Base-by-base conservation (phyloP, 2,329 filamentous ascomycete species). In the Pyricularia sp. region DNA sequence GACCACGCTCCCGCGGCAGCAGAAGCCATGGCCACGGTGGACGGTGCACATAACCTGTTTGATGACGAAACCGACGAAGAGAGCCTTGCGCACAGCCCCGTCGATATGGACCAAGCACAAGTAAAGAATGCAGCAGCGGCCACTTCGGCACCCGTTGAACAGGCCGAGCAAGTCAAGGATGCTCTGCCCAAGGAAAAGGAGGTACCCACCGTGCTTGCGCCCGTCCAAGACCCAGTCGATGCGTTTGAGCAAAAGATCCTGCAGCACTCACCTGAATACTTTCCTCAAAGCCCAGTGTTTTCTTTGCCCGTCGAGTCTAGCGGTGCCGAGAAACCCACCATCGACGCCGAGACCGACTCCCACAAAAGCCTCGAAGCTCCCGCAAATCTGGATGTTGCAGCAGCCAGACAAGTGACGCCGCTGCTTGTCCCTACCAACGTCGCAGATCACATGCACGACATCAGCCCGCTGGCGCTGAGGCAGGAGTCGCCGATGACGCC, bases 11-110 rank as follows among this genome's bases (percentile, higher is more conserved):
- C 71, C n/a, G 72, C 71, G 26, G 55, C 23, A 26, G 42, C 33
- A 10, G 76, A 77, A 20, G 73, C 76, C 55, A 73, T 74, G 1
- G 73, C 73, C n/a, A 79, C 78, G 0, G 76, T 79, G 7, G 72
- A 77, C 10, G 79, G 78, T 7, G 73, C 77, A 7, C 76, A 79
- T 10, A 72, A 74, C 17, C 71, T 79, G 14, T 79, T 79, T 64
- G 77, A 79, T 2, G 70, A 72, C 50, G 70, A 71, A 31, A 58
- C 23, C n/a, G 65, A 67, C n/a, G 65, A 67, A 6, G 36, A 30
- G 28, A 67, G 65, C 26, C 9, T 17, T 63, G 59, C 59, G 1
- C 25, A 26, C 17, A 63, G 59, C 59, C 11, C 59, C 12, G 26
- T 63, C 59, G 59, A 63, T n/a, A 3, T 63, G 7, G 12, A 26